phyloP scores from a whole-genome alignment of 345 rosid genomes.

The Hirschfeldia incana region DNA sequence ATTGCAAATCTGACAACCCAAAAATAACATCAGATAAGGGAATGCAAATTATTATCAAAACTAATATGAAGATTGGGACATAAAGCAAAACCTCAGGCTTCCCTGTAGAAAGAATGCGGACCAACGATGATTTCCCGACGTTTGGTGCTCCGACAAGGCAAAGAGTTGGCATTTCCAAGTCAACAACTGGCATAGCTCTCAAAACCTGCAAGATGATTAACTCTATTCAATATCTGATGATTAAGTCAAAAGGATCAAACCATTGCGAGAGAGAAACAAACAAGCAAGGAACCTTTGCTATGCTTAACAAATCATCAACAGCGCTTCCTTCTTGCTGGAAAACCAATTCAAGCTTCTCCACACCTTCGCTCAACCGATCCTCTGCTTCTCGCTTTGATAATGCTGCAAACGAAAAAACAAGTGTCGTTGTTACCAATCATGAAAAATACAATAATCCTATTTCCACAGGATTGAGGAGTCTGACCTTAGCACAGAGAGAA shows the following conservation, averaged over 20 bases:
- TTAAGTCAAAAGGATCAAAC: not conserved
- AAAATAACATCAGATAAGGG: conserved; percentile 18
- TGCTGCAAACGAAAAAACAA: conserved; percentile 51
- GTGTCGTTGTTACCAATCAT: too few species aligned
- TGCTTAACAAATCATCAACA: conserved; percentile 72
- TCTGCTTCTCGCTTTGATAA: conserved; percentile 79
- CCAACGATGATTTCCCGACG: conserved; percentile 94
- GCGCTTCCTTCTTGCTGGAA: conserved; percentile 68
- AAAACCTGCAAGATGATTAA: conserved; percentile 56
- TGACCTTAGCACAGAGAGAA: conserved; percentile 91
- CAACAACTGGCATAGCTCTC: conserved; percentile 96
- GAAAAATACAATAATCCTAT: too few species aligned
- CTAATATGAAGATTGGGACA: not conserved
- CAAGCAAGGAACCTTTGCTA: conserved; percentile 68
- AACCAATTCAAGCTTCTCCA: conserved; percentile 67
- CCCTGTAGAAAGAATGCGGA: conserved; percentile 85
- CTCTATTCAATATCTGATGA: conserved; percentile 4
- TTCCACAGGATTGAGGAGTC: conserved; percentile 9
- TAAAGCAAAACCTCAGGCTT: conserved; percentile 77
- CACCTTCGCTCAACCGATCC: conserved; percentile 69
- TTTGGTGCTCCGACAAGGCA: conserved; percentile 99
- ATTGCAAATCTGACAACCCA: conserved; percentile 69
- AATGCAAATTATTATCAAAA: not conserved
- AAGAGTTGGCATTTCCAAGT: conserved; percentile 86
- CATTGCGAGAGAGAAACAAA: not conserved